Percentiles rank a stretch among this genome's conserved stretches.
Conservation (phyloP, 306 rosid species). For the Purshia tridentata region DNA sequence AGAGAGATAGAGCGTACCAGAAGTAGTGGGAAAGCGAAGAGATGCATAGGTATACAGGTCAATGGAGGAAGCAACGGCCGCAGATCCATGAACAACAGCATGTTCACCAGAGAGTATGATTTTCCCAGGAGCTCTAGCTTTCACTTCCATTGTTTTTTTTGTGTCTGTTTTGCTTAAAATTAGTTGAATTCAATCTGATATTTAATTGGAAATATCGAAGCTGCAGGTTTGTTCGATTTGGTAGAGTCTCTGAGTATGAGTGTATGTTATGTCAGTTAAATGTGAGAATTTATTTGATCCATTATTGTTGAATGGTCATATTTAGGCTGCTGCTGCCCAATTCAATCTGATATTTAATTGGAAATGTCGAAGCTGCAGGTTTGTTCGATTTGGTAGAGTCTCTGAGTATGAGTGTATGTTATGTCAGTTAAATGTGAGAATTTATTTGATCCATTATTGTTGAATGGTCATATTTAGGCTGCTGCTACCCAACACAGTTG, state of each 20-base stretch:
- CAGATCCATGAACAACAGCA: constrained; percentile 95
- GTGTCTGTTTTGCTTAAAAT: not conserved
- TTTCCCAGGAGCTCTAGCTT: constrained; percentile 91
- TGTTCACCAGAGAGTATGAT: constrained; percentile 87
- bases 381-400: not conserved
- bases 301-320: not conserved
- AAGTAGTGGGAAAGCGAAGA: constrained; percentile 65
- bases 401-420: not conserved
- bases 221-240: too few relatives aligned
- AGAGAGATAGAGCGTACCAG: constrained; percentile 42
- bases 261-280: not conserved
- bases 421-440: not conserved
- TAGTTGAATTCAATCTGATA: not conserved
- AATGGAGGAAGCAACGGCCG: constrained; percentile 90
- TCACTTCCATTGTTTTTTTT: constrained; percentile 60
- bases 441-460: not conserved
- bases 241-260: not conserved
- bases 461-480: not conserved
- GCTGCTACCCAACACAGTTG: not conserved
- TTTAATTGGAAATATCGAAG: not conserved
- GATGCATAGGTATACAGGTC: constrained; percentile 68
- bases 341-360: not conserved
- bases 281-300: not conserved
- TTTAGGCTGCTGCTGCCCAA: too few relatives aligned
- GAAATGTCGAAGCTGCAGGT: not conserved